Evolutionary conservation across 495 filamentous ascomycete genomes (phyloP), one percentile per base, ranked within the genome.

Genomic region (Xylaria palmicola): DNA sequence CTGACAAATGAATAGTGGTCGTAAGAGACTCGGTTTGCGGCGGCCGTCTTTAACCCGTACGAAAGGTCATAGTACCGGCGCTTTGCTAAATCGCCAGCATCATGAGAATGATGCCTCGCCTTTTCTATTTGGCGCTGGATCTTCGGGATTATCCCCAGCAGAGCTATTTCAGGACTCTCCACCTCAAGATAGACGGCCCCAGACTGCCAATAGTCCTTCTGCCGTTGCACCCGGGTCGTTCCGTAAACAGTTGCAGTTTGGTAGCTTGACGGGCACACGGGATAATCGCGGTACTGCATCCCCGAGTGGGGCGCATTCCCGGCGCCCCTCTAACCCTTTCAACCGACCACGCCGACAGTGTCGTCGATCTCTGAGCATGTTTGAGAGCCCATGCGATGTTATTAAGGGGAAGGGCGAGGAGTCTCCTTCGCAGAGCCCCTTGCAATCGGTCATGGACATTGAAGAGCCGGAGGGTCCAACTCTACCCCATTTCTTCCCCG

Each of bases 311-410:
- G 83, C 78, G 54, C 87, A 91, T 56, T 75, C 88, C 43, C 85
- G 90, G 57, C 90, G 91, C 52, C 81, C 81, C 9, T 86, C 87
- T 9, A 90, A 88, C 65, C 88, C 86, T 19, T 83, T 85, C 55
- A 81, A 84, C 72, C 87, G 93, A 50, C 90, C 91, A 13, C 86
- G 92, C 62, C 96, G 95, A 71, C 90, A 90, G 62, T 93, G 91
- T 63, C 86, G 94, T 29, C 85, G 94, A 52, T 96, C 93, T 40
- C 79, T 96, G 69, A 97, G 93, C 79, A 98, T 98, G 94, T 98
- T 93, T 75, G 94, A 98, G 72, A 85, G 88, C 68, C 88, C 93
- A 0, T 90, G 84, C 56, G 94, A 98, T 69, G 81, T 97, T 20
- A 88, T 96, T 72, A 88, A 89, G 71, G 77, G 78, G 22, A 83